A percentile compares a stretch with the other conserved stretches of the same genome.
Conservation (phyloP, 257 asterid species). For the Ophiorrhiza pumila region DNA sequence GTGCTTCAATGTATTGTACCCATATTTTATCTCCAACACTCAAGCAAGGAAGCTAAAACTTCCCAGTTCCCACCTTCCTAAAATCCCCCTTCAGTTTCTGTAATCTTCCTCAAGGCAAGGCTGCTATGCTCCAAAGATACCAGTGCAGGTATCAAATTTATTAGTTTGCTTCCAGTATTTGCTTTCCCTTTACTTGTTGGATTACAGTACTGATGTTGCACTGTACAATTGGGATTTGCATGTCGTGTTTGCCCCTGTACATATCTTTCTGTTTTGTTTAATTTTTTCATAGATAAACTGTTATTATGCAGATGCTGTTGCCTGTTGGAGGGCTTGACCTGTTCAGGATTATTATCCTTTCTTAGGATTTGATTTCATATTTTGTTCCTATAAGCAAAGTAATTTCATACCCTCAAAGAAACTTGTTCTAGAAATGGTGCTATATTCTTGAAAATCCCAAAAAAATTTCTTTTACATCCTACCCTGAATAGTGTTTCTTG, state of each 20-base stretch:
- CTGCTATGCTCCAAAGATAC: too few species aligned
- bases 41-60: too few species aligned
- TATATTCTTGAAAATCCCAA: slow-evolving; percentile 11
- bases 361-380: not conserved
- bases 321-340: slow-evolving; percentile 3
- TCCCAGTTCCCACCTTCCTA: too few species aligned
- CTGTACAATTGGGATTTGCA: too few species aligned
- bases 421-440: slow-evolving; percentile 9
- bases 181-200: too few species aligned
- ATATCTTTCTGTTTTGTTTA: not conserved
- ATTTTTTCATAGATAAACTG: not conserved
- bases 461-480: not conserved
- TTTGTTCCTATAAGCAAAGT: not conserved
- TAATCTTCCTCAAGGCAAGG: too few species aligned
- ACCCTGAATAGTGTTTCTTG: not conserved
- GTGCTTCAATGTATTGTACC: too few species aligned
- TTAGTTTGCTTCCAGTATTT: too few species aligned
- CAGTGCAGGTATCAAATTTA: too few species aligned
- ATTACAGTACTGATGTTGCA: too few species aligned
- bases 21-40: too few species aligned
- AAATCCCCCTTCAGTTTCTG: too few species aligned
- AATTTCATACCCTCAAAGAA: not conserved
- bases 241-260: not conserved
- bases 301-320: slow-evolving; percentile 5
- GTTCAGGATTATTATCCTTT: not conserved